These are phyloP conservation scores for Mortierella sp. DNA, from an alignment of 371 early-diverging fungal genomes.

Conservation along the genomic window DNA sequence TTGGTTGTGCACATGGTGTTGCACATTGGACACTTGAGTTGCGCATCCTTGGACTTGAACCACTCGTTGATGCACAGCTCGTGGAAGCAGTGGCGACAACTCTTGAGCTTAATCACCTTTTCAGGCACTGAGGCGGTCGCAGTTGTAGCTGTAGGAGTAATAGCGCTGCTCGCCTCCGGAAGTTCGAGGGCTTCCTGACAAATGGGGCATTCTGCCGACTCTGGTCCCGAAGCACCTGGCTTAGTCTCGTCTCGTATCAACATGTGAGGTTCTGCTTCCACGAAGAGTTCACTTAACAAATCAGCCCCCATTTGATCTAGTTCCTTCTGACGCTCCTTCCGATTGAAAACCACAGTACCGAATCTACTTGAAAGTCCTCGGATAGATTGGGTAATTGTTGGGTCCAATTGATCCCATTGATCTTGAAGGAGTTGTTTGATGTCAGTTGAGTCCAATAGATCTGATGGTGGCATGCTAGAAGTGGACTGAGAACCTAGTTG, in stretches of 20 bases:
- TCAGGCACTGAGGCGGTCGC: background rate
- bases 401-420: constrained; percentile 33
- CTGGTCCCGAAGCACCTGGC: background rate
- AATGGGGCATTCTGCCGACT: constrained; percentile 37
- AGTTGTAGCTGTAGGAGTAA: background rate
- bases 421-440: background rate
- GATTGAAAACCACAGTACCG: constrained; percentile 36
- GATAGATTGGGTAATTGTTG: constrained; percentile 21
- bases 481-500: background rate
- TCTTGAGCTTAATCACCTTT: constrained; percentile 43
- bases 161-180: background rate
- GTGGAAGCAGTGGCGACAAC: constrained; percentile 54
- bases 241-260: constrained; percentile 12
- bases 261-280: constrained; percentile 32
- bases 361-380: constrained; percentile 20
- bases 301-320: constrained; percentile 24
- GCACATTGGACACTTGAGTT: constrained; percentile 54
- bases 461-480: background rate
- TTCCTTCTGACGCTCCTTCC: constrained; percentile 29
- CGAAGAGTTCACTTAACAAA: constrained; percentile 28
- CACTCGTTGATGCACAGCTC: constrained; percentile 37
- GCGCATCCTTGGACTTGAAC: constrained; percentile 34
- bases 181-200: constrained; percentile 34
- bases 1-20: constrained; percentile 26
- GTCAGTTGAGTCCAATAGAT: constrained; percentile 1